Conservation (phyloP, 208 protist genomes). For the Phytomonas sp. region DNA sequence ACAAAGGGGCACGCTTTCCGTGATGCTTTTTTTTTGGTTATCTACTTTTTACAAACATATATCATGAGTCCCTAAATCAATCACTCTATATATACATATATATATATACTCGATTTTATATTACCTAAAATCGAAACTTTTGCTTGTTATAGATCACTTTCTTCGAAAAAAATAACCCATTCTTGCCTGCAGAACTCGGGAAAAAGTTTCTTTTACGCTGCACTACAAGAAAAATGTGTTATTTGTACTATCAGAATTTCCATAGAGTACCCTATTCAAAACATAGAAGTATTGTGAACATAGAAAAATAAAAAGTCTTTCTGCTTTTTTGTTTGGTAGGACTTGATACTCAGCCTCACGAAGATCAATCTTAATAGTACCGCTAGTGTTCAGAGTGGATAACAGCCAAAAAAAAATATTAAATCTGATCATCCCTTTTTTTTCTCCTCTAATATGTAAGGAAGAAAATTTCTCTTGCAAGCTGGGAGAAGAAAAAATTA, state of each 20-base stretch:
- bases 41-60: conserved; percentile 2
- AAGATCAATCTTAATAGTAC: not conserved
- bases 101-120: not conserved
- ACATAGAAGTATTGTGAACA: not conserved
- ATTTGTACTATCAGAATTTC: conserved; percentile 9
- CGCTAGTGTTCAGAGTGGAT: not conserved
- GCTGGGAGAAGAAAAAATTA: conserved; percentile 3
- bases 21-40: not conserved
- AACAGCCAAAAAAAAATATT: not conserved
- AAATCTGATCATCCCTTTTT: not conserved
- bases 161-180: not conserved
- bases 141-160: not conserved
- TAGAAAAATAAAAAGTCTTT: conserved; percentile 15
- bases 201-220: not conserved
- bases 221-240: conserved; percentile 6
- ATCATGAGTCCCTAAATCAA: not conserved
- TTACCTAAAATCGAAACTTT: not conserved
- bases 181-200: not conserved
- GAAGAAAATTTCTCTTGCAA: not conserved
- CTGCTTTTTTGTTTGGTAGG: not conserved
- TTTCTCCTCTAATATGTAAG: not conserved
- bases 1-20: not conserved
- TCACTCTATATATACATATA: not conserved
- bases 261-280: not conserved
- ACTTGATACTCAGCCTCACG: not conserved